A percentile compares a stretch with the other conserved stretches of the same genome.
Conservation (phyloP, 2,329 filamentous ascomycete genomes). For the Pezicula radicicola region DNA sequence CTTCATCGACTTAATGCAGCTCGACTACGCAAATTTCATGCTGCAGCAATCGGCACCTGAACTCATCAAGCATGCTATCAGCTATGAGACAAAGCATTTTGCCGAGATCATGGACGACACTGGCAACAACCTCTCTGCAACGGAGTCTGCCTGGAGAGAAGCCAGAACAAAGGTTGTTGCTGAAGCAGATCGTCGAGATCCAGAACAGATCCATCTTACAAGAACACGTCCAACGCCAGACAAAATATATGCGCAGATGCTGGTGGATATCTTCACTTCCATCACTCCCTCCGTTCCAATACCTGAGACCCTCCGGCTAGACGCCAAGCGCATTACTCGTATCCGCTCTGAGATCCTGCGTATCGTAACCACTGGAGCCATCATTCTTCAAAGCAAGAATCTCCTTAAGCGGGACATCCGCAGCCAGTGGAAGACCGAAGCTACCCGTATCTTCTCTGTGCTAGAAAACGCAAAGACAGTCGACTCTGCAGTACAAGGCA, state of each 20-base stretch:
- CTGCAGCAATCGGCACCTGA: constrained; percentile 69
- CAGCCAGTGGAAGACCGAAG: constrained; percentile 73
- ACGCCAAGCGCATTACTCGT: constrained; percentile 58
- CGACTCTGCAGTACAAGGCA: constrained; percentile 51
- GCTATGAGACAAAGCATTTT: constrained; percentile 75
- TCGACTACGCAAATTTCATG: constrained; percentile 81
- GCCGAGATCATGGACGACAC: constrained; percentile 59
- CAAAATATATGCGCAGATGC: constrained; percentile 72
- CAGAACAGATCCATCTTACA: constrained; percentile 61
- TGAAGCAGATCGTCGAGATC: constrained; percentile 66
- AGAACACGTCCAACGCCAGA: constrained; percentile 62
- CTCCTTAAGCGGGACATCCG: constrained; percentile 78
- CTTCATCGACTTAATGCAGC: constrained; percentile 73
- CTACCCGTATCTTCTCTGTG: constrained; percentile 65
- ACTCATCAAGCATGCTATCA: constrained; percentile 66
- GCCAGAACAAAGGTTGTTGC: constrained; percentile 62
- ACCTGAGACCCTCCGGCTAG: constrained; percentile 73
- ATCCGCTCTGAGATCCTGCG: constrained; percentile 56
- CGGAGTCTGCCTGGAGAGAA: constrained; percentile 63
- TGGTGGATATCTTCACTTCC: constrained; percentile 73
- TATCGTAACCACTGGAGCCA: constrained; percentile 70
- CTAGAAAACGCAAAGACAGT: constrained; percentile 54
- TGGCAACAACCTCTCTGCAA: constrained; percentile 51
- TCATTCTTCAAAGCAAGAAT: constrained; percentile 79
- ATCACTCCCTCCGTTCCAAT: constrained; percentile 54